Evolutionary conservation across 2,329 filamentous ascomycete species (phyloP).

Genomic region (Ophiosphaerella narmari): DNA sequence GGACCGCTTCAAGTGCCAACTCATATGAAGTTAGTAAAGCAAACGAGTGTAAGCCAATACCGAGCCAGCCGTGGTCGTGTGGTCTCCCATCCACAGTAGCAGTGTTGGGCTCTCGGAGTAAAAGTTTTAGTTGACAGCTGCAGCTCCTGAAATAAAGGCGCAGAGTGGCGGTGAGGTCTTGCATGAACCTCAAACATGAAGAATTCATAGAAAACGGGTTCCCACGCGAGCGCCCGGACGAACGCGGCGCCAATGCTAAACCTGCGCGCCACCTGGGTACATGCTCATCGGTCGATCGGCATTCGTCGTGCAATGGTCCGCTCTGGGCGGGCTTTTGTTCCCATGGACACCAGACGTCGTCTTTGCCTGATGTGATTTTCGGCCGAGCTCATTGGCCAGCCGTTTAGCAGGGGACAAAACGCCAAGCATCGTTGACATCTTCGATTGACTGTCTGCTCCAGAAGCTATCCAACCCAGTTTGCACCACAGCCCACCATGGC

Average conservation of each 20-base stretch:
- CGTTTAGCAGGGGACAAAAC: not conserved
- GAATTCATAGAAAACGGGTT: not conserved
- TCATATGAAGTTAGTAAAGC: not conserved
- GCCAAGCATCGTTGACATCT: conserved; percentile 27
- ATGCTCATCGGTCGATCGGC: too few species aligned
- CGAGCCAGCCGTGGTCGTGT: not conserved
- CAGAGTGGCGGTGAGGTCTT: conserved; percentile 5
- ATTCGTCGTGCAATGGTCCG: not conserved
- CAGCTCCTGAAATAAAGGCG: conserved; percentile 1
- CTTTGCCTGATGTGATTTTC: conserved; percentile 17
- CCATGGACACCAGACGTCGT: not conserved
- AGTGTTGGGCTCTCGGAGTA: conserved; percentile 1
- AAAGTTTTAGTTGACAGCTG: conserved; percentile 1
- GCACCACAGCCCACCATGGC: conserved; percentile 65
- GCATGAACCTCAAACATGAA: conserved; percentile 1
- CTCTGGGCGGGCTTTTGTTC: not conserved
- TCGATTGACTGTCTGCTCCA: conserved; percentile 1
- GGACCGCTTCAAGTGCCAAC: conserved; percentile 6
- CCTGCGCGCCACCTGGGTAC: not conserved
- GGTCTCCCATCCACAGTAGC: not conserved
- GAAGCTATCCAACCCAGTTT: conserved; percentile 9
- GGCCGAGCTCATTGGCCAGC: conserved; percentile 16
- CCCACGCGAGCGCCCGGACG: not conserved
- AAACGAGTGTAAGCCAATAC: conserved; percentile 2
- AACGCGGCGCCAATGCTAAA: not conserved